These are phyloP conservation scores for Penicillium cinerascens DNA, from an alignment of 495 filamentous ascomycete species.

Conservation along the genomic window DNA sequence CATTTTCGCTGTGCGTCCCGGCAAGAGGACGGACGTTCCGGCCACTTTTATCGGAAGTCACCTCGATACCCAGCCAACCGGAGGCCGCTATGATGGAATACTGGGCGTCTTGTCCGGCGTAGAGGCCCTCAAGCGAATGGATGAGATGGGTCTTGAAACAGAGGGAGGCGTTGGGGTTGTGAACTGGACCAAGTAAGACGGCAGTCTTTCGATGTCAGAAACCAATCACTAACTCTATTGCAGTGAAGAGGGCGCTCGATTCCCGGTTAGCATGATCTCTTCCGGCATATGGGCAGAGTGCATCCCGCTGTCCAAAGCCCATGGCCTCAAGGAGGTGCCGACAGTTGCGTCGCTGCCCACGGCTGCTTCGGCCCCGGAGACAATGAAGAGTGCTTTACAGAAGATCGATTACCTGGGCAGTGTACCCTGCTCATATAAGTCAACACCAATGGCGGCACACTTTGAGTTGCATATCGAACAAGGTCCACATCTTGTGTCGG, in stretches of 20 bases:
- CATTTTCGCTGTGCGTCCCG: constrained; percentile 68
- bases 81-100: constrained; percentile 72
- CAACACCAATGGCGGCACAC: constrained; percentile 71
- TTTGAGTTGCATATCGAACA: constrained; percentile 87
- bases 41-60: constrained; percentile 71
- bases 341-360: constrained; percentile 45
- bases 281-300: constrained; percentile 75
- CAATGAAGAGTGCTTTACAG: constrained; percentile 65
- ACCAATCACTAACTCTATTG: constrained; percentile 10
- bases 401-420: constrained; percentile 67
- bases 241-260: constrained; percentile 74
- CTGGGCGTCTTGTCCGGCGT: constrained; percentile 69
- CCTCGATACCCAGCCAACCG: constrained; percentile 74
- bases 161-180: constrained; percentile 68
- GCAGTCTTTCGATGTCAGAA: neutral
- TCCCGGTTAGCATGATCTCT: constrained; percentile 71
- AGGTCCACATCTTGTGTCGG: constrained; percentile 64
- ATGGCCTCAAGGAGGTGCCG: constrained; percentile 53
- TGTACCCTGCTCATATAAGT: constrained; percentile 52
- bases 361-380: constrained; percentile 49
- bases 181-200: constrained; percentile 70
- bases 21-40: constrained; percentile 49
- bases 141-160: constrained; percentile 67
- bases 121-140: constrained; percentile 64
- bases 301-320: constrained; percentile 60